Conservation (phyloP, 1,284 basidiomycete species). For the Pyrrhoderma lamaoense region DNA sequence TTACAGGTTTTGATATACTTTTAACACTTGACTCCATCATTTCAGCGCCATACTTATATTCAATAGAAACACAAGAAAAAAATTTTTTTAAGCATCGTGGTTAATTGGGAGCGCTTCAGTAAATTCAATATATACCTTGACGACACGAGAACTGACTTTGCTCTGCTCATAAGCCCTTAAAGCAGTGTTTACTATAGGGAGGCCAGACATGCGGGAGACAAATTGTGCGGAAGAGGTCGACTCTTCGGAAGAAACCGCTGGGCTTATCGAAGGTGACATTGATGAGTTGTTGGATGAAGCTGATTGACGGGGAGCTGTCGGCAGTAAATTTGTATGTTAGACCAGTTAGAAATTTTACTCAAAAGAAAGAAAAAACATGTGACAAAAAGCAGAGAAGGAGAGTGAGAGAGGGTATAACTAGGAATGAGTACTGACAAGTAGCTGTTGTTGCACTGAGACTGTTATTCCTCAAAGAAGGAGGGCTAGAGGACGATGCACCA, state of each 20-base stretch:
- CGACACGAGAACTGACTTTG: conserved; percentile 71
- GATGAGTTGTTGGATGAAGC: conserved; percentile 3
- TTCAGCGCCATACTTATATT: conserved; percentile 73
- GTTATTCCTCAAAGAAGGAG: conserved; percentile 3
- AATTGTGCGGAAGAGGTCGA: conserved; percentile 29
- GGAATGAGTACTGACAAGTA: not conserved
- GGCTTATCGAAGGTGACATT: conserved; percentile 2
- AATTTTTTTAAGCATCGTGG: not conserved
- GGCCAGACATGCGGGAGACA: conserved; percentile 41
- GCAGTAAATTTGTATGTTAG: conserved; percentile 9
- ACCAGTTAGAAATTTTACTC: too few relatives aligned
- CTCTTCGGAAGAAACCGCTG: conserved; percentile 21
- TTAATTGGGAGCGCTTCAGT: too few relatives aligned
- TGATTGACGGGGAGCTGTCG: conserved; percentile 9
- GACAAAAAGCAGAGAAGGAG: too few relatives aligned
- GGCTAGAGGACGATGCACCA: conserved; percentile 21
- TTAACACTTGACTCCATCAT: conserved; percentile 84
- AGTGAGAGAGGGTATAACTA: not conserved
- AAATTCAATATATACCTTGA: conserved; percentile 46
- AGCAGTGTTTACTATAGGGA: conserved; percentile 61
- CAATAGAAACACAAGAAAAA: not conserved
- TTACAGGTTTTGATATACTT: conserved; percentile 78
- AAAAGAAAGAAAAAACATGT: too few relatives aligned
- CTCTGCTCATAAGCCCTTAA: conserved; percentile 68
- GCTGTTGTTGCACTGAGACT: too few relatives aligned